These are phyloP conservation scores for Lavandula angustifolia DNA, from an alignment of 257 asterid species.

Conservation along the genomic window DNA sequence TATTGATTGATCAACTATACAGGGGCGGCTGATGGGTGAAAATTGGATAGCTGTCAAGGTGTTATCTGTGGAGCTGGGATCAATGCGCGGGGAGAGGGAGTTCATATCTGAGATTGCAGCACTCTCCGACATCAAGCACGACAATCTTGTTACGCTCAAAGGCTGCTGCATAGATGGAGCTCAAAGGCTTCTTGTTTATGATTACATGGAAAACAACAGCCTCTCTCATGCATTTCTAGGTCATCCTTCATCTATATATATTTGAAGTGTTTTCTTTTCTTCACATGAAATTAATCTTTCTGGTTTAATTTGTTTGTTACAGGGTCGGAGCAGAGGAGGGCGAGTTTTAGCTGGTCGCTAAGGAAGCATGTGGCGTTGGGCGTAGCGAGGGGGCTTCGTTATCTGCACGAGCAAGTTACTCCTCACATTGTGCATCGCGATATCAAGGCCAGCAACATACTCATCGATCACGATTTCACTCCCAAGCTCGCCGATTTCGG, in stretches of 20 bases:
- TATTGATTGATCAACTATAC: constrained; percentile 24
- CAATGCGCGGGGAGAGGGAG: constrained; percentile 75
- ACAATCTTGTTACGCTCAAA: constrained; percentile 58
- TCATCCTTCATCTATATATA: constrained; percentile 20
- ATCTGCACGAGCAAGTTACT: constrained; percentile 67
- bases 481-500: constrained; percentile 87
- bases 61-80: constrained; percentile 55
- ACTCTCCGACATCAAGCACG: constrained; percentile 61
- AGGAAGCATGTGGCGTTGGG: constrained; percentile 58
- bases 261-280: background rate
- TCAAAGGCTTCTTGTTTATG: constrained; percentile 61
- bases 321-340: constrained; percentile 59
- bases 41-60: constrained; percentile 64
- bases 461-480: constrained; percentile 55
- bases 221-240: constrained; percentile 62
- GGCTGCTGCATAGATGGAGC: constrained; percentile 75
- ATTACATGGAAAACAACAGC: constrained; percentile 73
- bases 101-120: constrained; percentile 72
- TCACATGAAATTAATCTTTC: background rate
- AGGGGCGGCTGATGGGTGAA: constrained; percentile 65
- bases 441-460: constrained; percentile 73
- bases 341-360: constrained; percentile 53
- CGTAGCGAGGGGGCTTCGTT: constrained; percentile 60
- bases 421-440: constrained; percentile 79
- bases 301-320: constrained; percentile 3